phyloP scores from a whole-genome alignment of 2,329 filamentous ascomycete species.

The Cercospora berteroae region DNA sequence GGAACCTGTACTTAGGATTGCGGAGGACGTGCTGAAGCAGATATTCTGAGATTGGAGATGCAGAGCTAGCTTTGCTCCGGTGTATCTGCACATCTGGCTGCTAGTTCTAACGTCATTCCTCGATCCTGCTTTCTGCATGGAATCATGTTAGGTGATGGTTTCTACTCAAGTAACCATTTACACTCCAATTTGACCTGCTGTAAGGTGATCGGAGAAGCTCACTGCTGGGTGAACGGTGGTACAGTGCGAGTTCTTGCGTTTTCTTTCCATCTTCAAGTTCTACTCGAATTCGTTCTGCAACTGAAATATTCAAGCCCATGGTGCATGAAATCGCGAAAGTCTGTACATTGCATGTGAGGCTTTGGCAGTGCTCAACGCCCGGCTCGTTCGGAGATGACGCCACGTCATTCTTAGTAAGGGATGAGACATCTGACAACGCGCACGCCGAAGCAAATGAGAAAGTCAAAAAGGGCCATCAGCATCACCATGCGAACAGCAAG shows the following conservation, averaged over 20 bases:
- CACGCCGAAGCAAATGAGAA: background rate
- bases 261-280: background rate
- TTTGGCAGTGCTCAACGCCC: background rate
- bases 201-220: background rate
- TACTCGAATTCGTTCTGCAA: background rate
- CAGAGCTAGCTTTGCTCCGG: background rate
- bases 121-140: background rate
- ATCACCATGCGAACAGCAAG: background rate
- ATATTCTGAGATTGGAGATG: conserved; percentile 4
- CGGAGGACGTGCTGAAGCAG: conserved; percentile 17
- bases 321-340: background rate
- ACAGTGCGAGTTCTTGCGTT: background rate
- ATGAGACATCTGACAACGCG: conserved; percentile 1
- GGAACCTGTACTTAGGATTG: conserved; percentile 19
- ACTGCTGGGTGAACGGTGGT: background rate
- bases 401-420: background rate
- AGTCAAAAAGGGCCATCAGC: background rate
- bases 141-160: background rate
- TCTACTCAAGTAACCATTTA: background rate
- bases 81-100: background rate
- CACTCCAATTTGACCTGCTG: background rate
- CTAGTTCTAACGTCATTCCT: background rate
- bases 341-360: background rate
- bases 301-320: background rate
- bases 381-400: background rate